phyloP scores from a whole-genome alignment of 2,329 filamentous ascomycete species.

The Dothideomycetidae sp. region DNA sequence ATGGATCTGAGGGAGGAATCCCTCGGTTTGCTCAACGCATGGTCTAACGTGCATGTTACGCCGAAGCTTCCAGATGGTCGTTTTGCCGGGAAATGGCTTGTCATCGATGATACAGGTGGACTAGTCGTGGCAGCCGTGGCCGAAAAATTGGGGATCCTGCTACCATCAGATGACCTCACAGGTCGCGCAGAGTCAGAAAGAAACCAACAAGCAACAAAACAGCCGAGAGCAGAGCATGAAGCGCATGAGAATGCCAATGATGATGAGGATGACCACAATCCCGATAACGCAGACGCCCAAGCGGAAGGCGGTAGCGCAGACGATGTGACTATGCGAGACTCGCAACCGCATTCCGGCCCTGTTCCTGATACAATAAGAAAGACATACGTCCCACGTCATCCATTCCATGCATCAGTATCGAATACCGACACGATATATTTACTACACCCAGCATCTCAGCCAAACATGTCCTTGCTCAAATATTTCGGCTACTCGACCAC shows the following conservation, averaged over 20 bases:
- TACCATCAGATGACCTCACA: conserved; percentile 17
- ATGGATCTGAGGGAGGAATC: conserved; percentile 79
- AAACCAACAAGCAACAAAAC: conserved; percentile 5
- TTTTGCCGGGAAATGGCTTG: conserved; percentile 54
- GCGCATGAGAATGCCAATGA: not conserved
- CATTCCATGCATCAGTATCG: conserved; percentile 39
- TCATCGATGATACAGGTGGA: conserved; percentile 77
- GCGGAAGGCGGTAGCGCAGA: conserved; percentile 1
- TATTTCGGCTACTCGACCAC: conserved; percentile 80
- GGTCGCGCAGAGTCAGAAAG: too few species aligned
- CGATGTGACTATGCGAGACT: conserved; percentile 2
- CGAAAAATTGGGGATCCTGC: conserved; percentile 72
- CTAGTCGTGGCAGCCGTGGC: conserved; percentile 70
- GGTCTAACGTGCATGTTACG: conserved; percentile 64
- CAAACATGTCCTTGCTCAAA: conserved; percentile 73
- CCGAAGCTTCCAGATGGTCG: not conserved
- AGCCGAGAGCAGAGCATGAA: conserved; percentile 4
- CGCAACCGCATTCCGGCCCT: conserved; percentile 6
- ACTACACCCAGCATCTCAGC: conserved; percentile 68
- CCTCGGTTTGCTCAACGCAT: conserved; percentile 67
- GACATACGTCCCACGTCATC: conserved; percentile 31
- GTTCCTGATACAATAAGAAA: conserved; percentile 13
- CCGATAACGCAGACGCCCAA: conserved; percentile 11
- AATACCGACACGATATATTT: conserved; percentile 63
- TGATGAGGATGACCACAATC: conserved; percentile 13